Conservation (phyloP, 805 yeast genomes). For the Teunomyces aglyptinius region DNA sequence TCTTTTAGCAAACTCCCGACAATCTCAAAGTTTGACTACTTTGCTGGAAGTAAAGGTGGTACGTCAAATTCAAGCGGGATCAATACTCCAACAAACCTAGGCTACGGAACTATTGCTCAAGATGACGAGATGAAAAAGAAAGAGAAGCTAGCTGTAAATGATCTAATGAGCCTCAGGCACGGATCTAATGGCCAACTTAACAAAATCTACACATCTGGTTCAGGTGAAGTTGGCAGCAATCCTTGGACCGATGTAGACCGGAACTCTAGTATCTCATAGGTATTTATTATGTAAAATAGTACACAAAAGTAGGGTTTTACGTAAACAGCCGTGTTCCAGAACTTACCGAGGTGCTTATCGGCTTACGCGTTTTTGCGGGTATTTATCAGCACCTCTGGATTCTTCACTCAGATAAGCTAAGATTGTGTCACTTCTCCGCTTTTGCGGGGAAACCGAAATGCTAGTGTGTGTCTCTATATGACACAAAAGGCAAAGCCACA, state of each 20-base stretch:
- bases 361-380: neutral
- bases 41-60: conserved; percentile 8
- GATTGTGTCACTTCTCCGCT: conserved; percentile 1
- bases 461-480: neutral
- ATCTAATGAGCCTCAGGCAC: conserved; percentile 15
- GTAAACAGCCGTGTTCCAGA: neutral
- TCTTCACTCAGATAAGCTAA: neutral
- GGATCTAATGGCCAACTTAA: conserved; percentile 5
- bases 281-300: conserved; percentile 3
- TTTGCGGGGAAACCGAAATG: conserved; percentile 1
- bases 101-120: neutral
- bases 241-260: neutral
- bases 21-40: conserved; percentile 12
- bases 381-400: neutral
- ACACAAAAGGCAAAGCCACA: neutral
- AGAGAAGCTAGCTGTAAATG: conserved; percentile 28
- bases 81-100: neutral
- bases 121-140: conserved; percentile 25
- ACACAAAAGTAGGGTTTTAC: neutral
- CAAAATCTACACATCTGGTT: conserved; percentile 1
- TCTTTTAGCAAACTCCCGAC: conserved; percentile 10
- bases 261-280: neutral
- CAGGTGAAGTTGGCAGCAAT: neutral
- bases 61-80: neutral
- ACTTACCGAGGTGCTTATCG: neutral